Percentiles rank a stretch among this genome's conserved stretches.
Conservation (phyloP, 2,329 filamentous ascomycete genomes). For the Penicillium sp. region DNA sequence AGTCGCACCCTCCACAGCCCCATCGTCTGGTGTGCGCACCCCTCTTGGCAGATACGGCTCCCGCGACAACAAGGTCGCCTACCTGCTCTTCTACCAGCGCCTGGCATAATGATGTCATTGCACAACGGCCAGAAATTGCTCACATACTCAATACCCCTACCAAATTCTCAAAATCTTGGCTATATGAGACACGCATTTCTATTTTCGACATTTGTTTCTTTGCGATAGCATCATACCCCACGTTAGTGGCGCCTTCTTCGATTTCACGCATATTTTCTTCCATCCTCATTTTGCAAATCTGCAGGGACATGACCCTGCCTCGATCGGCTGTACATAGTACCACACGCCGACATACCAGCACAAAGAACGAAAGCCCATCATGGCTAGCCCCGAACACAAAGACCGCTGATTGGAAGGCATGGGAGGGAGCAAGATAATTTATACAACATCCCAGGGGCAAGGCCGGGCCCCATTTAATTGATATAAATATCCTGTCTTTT, state of each 20-base stretch:
- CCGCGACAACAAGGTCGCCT: conserved; percentile 96
- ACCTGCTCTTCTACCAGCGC: conserved; percentile 92
- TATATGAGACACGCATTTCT: conserved; percentile 8
- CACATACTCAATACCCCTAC: not conserved
- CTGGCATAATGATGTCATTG: conserved; percentile 49
- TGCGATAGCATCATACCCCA: conserved; percentile 18
- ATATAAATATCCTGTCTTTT: too few species aligned
- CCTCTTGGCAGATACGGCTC: conserved; percentile 62
- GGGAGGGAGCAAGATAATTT: too few species aligned
- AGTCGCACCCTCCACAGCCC: conserved; percentile 54
- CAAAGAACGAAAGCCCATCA: too few species aligned
- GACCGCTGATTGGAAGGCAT: too few species aligned
- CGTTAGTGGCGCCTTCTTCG: conserved; percentile 1
- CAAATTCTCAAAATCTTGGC: not conserved
- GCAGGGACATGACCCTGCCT: conserved; percentile 4
- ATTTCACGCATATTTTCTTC: conserved; percentile 4
- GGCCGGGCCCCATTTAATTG: too few species aligned
- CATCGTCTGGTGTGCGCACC: conserved; percentile 61
- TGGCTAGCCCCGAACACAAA: too few species aligned
- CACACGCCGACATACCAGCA: conserved; percentile 2
- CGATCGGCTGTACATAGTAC: conserved; percentile 20
- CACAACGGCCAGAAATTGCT: not conserved
- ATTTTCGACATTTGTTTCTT: conserved; percentile 7
- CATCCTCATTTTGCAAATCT: conserved; percentile 5
- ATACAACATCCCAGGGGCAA: too few species aligned